Evolutionary conservation across 257 asterid species (phyloP).

Genomic region (Nicotiana otophora): DNA sequence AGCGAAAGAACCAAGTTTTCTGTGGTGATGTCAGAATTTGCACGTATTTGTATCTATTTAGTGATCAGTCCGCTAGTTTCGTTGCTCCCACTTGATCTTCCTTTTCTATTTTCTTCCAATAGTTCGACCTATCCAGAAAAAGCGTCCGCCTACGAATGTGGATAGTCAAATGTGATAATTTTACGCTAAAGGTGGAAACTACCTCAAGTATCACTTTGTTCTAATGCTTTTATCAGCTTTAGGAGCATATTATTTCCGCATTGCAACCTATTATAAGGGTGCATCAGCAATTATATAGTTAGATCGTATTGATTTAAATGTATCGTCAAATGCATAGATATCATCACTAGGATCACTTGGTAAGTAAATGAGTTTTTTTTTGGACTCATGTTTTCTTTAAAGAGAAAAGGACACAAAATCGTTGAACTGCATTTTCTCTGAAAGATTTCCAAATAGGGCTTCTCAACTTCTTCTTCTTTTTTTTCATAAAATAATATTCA

Average conservation of each 20-base stretch:
- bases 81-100: too few species aligned
- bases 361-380: background rate
- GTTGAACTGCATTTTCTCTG: background rate
- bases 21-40: too few species aligned
- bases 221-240: constrained; percentile 1
- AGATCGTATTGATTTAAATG: background rate
- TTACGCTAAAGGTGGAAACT: background rate
- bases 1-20: too few species aligned
- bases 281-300: background rate
- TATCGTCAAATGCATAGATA: background rate
- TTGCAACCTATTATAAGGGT: background rate
- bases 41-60: too few species aligned
- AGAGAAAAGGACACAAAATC: background rate
- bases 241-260: background rate
- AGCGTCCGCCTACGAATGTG: too few species aligned
- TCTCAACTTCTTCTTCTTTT: background rate
- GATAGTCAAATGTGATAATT: background rate
- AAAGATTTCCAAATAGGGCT: background rate
- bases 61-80: too few species aligned
- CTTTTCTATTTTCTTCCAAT: too few species aligned
- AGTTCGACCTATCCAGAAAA: too few species aligned
- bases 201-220: background rate
- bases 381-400: background rate
- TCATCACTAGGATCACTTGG: constrained; percentile 1
- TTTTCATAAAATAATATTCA: background rate